Percentiles rank a stretch among this genome's conserved stretches.
Conservation (phyloP, 108 stramenopile genomes). For the Schizochytrium sp. region DNA sequence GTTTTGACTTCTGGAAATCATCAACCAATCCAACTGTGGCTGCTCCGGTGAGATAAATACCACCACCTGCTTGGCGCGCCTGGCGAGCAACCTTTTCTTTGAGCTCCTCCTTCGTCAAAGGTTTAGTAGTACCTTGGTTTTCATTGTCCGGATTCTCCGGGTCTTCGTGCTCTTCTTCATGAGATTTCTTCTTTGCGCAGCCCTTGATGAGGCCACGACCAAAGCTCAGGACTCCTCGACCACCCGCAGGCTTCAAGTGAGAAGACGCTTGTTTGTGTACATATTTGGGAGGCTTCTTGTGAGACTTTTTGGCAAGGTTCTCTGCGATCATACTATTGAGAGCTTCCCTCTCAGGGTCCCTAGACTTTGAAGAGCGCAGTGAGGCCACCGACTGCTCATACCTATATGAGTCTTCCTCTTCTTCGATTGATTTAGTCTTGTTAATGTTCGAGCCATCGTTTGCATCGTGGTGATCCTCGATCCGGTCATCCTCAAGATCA, state of each 20-base stretch:
- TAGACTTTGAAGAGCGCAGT: not conserved
- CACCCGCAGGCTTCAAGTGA: not conserved
- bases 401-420: not conserved
- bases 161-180: no score
- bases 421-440: not conserved
- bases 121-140: not conserved
- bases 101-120: conserved; percentile 4
- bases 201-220: not conserved
- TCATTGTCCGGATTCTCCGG: no score
- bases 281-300: conserved; percentile 15
- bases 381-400: no score
- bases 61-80: conserved; percentile 48
- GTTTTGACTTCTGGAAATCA: conserved; percentile 45
- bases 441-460: no score
- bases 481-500: no score
- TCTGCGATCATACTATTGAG: not conserved
- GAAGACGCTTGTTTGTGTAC: not conserved
- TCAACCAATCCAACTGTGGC: conserved; percentile 48
- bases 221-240: not conserved
- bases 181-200: no score
- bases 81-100: conserved; percentile 36
- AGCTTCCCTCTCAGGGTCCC: not conserved
- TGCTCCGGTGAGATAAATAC: conserved; percentile 37
- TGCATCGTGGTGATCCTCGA: no score
- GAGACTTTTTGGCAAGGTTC: not conserved